Conservation (phyloP, 495 filamentous ascomycete species). For the Hypomontagnella submonticulosa region DNA sequence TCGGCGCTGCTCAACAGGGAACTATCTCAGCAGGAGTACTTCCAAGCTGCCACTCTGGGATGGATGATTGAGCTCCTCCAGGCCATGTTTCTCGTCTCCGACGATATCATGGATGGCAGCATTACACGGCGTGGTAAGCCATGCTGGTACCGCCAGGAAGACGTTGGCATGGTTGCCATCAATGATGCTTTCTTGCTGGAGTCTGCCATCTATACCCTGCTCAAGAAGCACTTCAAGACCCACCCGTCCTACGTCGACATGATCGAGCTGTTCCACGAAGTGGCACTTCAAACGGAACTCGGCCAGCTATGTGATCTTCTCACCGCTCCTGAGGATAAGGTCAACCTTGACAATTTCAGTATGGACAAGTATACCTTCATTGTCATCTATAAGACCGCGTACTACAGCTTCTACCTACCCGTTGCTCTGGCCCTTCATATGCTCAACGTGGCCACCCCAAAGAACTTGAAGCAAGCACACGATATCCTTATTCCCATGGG, state of each 20-base stretch:
- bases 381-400: constrained; percentile 99
- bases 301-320: constrained; percentile 94
- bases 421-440: constrained; percentile 90
- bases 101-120: constrained; percentile 97
- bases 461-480: constrained; percentile 85
- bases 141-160: constrained; percentile 91
- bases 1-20: constrained; percentile 78
- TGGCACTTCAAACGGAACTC: constrained; percentile 90
- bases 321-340: constrained; percentile 91
- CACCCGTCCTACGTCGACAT: constrained; percentile 90
- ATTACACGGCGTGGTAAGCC: constrained; percentile 92
- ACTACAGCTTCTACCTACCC: constrained; percentile 98
- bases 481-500: constrained; percentile 98
- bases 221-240: constrained; percentile 90
- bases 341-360: constrained; percentile 92
- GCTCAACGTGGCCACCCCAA: constrained; percentile 79
- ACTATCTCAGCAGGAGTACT: constrained; percentile 82
- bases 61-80: constrained; percentile 98
- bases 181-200: constrained; percentile 99
- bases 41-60: constrained; percentile 83
- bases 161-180: constrained; percentile 94
- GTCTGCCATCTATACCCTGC: constrained; percentile 84
- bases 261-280: constrained; percentile 94
- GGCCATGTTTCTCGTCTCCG: constrained; percentile 97
- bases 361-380: constrained; percentile 97